phyloP scores from a whole-genome alignment of 805 yeast genomes.

The Candida chauliodis region DNA sequence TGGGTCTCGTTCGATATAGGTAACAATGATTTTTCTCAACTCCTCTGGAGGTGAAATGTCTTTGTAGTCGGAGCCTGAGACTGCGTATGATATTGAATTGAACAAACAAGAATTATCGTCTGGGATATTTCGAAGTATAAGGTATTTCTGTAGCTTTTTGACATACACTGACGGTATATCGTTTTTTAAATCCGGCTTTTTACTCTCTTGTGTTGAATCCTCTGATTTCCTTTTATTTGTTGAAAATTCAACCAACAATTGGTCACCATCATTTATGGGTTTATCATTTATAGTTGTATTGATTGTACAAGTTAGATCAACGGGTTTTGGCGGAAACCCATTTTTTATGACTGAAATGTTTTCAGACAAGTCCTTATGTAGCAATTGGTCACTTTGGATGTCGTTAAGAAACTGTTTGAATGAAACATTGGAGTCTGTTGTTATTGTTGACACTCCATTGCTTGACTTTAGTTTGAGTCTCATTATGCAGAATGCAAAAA shows the following conservation, averaged over 20 bases:
- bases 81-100: slow-evolving; percentile 57
- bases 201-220: background rate
- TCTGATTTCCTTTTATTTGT: slow-evolving; percentile 1
- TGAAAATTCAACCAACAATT: slow-evolving; percentile 37
- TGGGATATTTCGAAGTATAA: slow-evolving; percentile 57
- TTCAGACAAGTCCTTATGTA: slow-evolving; percentile 6
- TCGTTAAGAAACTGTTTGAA: slow-evolving; percentile 12
- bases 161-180: slow-evolving; percentile 26
- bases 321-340: slow-evolving; percentile 61
- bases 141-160: slow-evolving; percentile 19
- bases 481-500: slow-evolving; percentile 8
- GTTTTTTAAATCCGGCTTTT: slow-evolving; percentile 1
- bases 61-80: slow-evolving; percentile 25
- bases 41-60: slow-evolving; percentile 43
- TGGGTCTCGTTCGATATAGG: slow-evolving; percentile 36
- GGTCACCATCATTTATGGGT: slow-evolving; percentile 60
- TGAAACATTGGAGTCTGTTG: slow-evolving; percentile 2
- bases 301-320: slow-evolving; percentile 26
- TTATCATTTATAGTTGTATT: slow-evolving; percentile 27
- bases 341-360: slow-evolving; percentile 28
- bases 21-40: slow-evolving; percentile 51
- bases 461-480: slow-evolving; percentile 14
- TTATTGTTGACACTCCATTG: slow-evolving; percentile 11
- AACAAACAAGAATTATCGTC: slow-evolving; percentile 80
- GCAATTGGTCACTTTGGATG: slow-evolving; percentile 1